Evolutionary conservation across 768 basidiomycete genomes (phyloP).

Genomic region (Russula virescens): DNA sequence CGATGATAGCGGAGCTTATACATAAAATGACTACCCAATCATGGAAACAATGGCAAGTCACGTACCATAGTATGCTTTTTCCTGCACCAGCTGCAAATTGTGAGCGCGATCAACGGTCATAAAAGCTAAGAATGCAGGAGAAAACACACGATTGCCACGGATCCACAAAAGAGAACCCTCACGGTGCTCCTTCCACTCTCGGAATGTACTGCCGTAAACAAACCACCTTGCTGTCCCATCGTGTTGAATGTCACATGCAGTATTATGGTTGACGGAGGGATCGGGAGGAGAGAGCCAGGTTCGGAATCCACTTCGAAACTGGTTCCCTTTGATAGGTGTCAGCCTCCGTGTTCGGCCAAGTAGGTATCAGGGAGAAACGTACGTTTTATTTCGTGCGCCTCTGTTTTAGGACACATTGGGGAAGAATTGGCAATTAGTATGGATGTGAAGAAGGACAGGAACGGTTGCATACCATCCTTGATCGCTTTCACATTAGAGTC

Average conservation of each 20-base stretch:
- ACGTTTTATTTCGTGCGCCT: neutral
- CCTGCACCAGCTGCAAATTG: neutral
- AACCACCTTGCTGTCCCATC: neutral
- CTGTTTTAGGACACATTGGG: neutral
- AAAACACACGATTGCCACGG: slow-evolving; percentile 2
- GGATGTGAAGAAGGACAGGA: no score
- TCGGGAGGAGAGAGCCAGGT: slow-evolving; percentile 5
- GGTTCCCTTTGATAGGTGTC: neutral
- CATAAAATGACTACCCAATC: neutral
- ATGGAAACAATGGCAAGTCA: no score
- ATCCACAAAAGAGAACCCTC: slow-evolving; percentile 4
- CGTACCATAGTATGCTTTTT: slow-evolving; percentile 6
- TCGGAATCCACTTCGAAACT: neutral
- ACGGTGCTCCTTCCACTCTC: neutral
- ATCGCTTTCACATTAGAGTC: neutral
- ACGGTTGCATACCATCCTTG: neutral
- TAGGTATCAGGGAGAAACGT: neutral
- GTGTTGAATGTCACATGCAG: neutral
- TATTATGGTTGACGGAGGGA: slow-evolving; percentile 1
- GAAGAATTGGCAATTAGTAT: neutral
- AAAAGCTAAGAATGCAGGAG: no score
- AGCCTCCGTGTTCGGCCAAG: neutral
- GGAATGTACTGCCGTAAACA: neutral
- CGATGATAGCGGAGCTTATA: slow-evolving; percentile 2
- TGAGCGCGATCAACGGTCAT: neutral